Conservation (phyloP, 2,329 filamentous ascomycete genomes). For the Fusarium floridanum region DNA sequence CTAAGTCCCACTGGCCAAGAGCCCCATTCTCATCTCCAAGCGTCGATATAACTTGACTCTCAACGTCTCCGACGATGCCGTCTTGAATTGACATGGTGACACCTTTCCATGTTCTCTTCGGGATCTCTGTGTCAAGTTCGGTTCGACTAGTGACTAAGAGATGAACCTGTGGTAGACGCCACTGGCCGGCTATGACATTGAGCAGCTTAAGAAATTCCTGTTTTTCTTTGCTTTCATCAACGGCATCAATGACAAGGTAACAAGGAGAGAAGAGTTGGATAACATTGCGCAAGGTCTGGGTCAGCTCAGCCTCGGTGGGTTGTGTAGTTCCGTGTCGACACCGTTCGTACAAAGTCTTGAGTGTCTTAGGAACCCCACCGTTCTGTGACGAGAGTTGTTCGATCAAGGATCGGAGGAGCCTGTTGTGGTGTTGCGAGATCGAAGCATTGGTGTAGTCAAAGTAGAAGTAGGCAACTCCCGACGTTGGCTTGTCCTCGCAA, state of each 20-base stretch:
- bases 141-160: neutral
- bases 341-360: neutral
- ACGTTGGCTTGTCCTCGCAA: neutral
- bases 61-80: neutral
- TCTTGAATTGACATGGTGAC: neutral
- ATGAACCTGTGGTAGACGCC: neutral
- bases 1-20: neutral
- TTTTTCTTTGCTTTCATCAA: neutral
- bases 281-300: neutral
- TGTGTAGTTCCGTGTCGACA: neutral
- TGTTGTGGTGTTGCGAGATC: neutral
- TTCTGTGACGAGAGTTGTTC: neutral
- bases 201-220: neutral
- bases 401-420: neutral
- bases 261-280: neutral
- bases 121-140: neutral
- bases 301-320: neutral
- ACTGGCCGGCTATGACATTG: neutral
- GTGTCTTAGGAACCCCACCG: neutral
- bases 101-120: neutral
- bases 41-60: neutral
- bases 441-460: neutral
- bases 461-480: neutral
- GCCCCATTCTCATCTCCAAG: neutral
- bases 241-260: neutral